phyloP scores from a whole-genome alignment of 208 protist genomes.

The Giardia muris region DNA sequence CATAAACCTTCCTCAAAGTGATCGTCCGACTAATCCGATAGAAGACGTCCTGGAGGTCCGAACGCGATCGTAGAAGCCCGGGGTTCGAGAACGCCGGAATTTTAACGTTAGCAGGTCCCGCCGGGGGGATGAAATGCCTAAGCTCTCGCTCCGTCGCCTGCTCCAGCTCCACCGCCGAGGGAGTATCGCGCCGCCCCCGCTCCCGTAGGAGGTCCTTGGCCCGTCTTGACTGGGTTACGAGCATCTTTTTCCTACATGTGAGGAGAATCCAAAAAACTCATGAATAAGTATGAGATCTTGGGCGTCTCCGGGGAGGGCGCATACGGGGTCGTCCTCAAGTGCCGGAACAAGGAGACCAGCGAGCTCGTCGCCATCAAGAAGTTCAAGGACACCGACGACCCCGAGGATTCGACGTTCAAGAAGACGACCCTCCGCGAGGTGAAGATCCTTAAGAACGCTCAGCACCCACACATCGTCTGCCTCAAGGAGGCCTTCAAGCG shows the following conservation, averaged over 20 bases:
- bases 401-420: conserved; percentile 25
- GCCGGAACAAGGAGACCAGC: conserved; percentile 43
- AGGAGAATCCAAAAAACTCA: conserved; percentile 24
- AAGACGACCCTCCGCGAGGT: conserved; percentile 40
- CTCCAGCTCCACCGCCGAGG: not conserved
- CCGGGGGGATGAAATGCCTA: not conserved
- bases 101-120: not conserved
- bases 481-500: conserved; percentile 45
- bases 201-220: too few relatives aligned
- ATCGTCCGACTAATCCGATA: not conserved
- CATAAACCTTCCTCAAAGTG: not conserved
- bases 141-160: not conserved
- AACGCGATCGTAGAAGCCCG: not conserved
- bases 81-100: not conserved
- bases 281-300: conserved; percentile 48
- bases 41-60: not conserved
- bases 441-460: conserved; percentile 43
- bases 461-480: conserved; percentile 45
- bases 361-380: conserved; percentile 47
- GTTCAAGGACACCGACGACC: conserved; percentile 47
- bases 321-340: conserved; percentile 48
- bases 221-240: too few relatives aligned
- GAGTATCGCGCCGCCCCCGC: too few relatives aligned
- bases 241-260: too few relatives aligned
- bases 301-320: conserved; percentile 44